Base-by-base conservation (phyloP, 495 filamentous ascomycete genomes). In the Penicillium arizonense region DNA sequence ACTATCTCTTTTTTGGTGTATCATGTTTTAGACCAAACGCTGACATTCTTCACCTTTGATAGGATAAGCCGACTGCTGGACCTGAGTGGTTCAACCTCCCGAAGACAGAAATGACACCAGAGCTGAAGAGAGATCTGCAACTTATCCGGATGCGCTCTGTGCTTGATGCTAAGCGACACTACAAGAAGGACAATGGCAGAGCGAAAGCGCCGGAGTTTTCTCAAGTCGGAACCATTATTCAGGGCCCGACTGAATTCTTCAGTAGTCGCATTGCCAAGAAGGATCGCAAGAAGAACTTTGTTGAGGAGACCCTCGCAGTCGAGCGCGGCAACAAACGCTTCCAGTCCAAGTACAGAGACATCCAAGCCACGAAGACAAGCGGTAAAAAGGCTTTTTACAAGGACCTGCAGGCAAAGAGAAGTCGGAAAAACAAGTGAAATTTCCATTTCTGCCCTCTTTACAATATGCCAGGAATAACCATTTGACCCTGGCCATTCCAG, bases 201-300 rank as follows among this genome's bases (percentile, higher is more conserved):
- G 69, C 75, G 46, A 66, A 79, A 37, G 65, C 86, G 3, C 94
- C 94, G 6, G 79, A 91, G 52, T 97, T 85, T 65, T 92, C 87
- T 23, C 89, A 95, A 57, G 84, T 96, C 20, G 94, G 94, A 40
- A 95, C 87, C 3, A 84, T 97, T 46, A 81, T 96, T 33, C 84
- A 96, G 58, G 93, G 92, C 0, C 89, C 91, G 16, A 91, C 90
- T 0, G 94, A 98, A 58, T 96, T 86, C 73, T 88, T 82, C 73
- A 90, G 78, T 56, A 78, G 80, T 13, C 82, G 94, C 18, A 78
- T 97, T 33, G 79, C 82, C 26, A 94, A 91, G 67, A 95, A 88
- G 69, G 87, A 97, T 61, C 79, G 89, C 53, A 96, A 95, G 75
- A 82, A 80, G 56, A 96, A 89, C 3, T 88, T 98, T 53, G 87